Evolutionary conservation across 768 basidiomycete genomes (phyloP), one percentile per base, ranked within the genome.

Genomic region (Lentinula lateritia): DNA sequence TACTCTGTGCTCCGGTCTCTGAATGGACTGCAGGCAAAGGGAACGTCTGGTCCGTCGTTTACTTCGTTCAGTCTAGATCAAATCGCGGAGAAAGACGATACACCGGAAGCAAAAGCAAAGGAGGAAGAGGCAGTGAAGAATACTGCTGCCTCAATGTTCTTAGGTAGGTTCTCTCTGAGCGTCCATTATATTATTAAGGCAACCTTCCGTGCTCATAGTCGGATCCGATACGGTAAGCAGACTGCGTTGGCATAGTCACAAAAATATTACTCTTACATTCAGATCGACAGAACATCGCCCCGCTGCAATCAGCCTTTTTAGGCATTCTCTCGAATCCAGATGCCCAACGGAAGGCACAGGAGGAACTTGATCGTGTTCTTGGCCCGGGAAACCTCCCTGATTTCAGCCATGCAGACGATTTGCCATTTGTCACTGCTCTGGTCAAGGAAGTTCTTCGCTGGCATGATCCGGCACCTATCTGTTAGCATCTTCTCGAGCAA

Each of bases 91-190:
- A 65, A 62, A 6, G 48, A 71, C 46, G 62, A 67, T 13, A 60
- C 63, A 9, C 50, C 28, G 2, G 46, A 59, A 16, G 63, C 70
- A 39, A 7, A 62, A 15, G 45, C 60, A 1, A 43, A 66, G 6
- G 62, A 68, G 46, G 69, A 72, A 53, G 16, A 52, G 15, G 48
- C 66, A 42, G 64, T 71, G 28, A 63, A 70, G 58, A 58, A 45
- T 32, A 60, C 65, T 7, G 71, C 71, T 39, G 72, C 65, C 10
- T 63, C 71, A 1, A 66, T 69, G 68, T 72, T 66, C 52, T 54
- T 65, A 38, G 70, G 72, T 71, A 28, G 43, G 16, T 34, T 9
- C 6, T 10, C 48, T 52, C 13, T 18, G 20, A 9, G n/a, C 43
- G 18, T 12, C 42, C 15, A 1, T 35, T 9, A 3, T 7, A 3